These are phyloP conservation scores for Fusarium fujikuroi DNA, from an alignment of 2,329 filamentous ascomycete species.

Conservation along the genomic window DNA sequence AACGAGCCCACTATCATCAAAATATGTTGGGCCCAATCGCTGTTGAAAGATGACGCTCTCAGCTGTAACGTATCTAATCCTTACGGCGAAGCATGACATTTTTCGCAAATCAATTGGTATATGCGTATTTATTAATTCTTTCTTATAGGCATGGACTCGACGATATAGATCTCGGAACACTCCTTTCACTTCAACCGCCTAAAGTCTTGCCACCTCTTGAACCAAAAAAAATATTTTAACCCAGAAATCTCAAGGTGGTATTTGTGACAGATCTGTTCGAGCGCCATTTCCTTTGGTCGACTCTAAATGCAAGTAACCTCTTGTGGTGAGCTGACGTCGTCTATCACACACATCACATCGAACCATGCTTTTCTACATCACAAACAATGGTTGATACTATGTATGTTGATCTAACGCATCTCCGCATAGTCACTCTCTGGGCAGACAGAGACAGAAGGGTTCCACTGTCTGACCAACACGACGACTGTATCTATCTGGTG, in stretches of 20 bases:
- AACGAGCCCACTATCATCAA: slow-evolving; percentile 22
- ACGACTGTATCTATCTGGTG: neutral
- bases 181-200: neutral
- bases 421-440: neutral
- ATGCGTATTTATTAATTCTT: slow-evolving; percentile 7
- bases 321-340: slow-evolving; percentile 12
- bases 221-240: neutral
- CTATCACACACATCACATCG: slow-evolving; percentile 22
- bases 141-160: slow-evolving; percentile 13
- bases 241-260: neutral
- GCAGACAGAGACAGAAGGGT: slow-evolving; percentile 4
- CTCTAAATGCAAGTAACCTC: neutral
- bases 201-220: neutral
- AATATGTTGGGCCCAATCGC: slow-evolving; percentile 32
- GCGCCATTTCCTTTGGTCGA: slow-evolving; percentile 1
- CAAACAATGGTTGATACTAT: neutral
- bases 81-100: neutral
- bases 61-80: slow-evolving; percentile 21
- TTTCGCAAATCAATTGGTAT: slow-evolving; percentile 7
- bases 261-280: slow-evolving; percentile 26
- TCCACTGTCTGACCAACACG: neutral
- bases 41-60: neutral
- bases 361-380: slow-evolving; percentile 10
- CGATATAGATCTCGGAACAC: slow-evolving; percentile 10
- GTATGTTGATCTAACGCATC: slow-evolving; percentile 5